A percentile compares a stretch with the other conserved stretches of the same genome.
These are phyloP conservation scores for carrot (Daucus carota) DNA, from an alignment of 129 eudicot genomes.

Conservation along the genomic window DH1_v3.0 NC_030383.2:12087501-12088000, in stretches of 20 bases:
- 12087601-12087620: conserved; percentile 39
- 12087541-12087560: conserved; percentile 36
- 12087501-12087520: conserved; percentile 40
- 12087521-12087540: conserved; percentile 36
- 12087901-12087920: neutral
- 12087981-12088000: neutral
- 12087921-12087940: neutral
- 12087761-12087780: neutral
- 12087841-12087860: too few relatives aligned
- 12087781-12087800: too few relatives aligned
- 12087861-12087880: neutral
- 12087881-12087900: neutral
- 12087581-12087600: conserved; percentile 43
- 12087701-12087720: neutral
- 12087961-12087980: neutral
- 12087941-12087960: neutral
- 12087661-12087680: conserved; percentile 23
- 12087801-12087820: too few relatives aligned
- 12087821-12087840: too few relatives aligned
- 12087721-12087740: neutral
- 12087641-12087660: conserved; percentile 48
- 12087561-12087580: conserved; percentile 28
- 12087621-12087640: conserved; percentile 39
- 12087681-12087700: neutral
- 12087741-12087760: neutral